phyloP scores from a whole-genome alignment of 768 basidiomycete species.

The Lepiota venenata region DNA sequence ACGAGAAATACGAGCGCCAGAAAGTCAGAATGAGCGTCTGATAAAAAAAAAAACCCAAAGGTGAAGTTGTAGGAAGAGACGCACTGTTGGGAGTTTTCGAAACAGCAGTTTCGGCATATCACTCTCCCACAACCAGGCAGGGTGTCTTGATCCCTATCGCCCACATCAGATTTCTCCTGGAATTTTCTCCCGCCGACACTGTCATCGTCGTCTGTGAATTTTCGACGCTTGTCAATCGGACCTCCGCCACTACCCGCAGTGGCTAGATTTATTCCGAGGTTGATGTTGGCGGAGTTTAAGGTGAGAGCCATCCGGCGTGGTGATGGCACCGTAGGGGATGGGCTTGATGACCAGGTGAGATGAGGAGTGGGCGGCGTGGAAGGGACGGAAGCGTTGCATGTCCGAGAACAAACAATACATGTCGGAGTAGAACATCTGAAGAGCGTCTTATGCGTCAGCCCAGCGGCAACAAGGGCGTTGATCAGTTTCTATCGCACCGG shows the following conservation, averaged over 20 bases:
- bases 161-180: background rate
- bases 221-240: slow-evolving; percentile 22
- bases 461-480: background rate
- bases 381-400: slow-evolving; percentile 32
- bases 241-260: slow-evolving; percentile 1
- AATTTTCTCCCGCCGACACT: background rate
- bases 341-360: slow-evolving; percentile 35
- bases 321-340: slow-evolving; percentile 26
- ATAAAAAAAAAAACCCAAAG: background rate
- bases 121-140: slow-evolving; percentile 37
- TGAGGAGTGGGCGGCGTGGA: slow-evolving; percentile 36
- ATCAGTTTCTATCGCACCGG: background rate
- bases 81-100: slow-evolving; percentile 38
- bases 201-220: slow-evolving; percentile 23
- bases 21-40: background rate
- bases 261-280: slow-evolving; percentile 11
- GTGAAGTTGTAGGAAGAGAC: slow-evolving; percentile 10
- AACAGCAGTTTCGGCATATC: slow-evolving; percentile 43
- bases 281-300: slow-evolving; percentile 26
- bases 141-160: slow-evolving; percentile 19
- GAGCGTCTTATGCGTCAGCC: background rate
- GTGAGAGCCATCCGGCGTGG: slow-evolving; percentile 27
- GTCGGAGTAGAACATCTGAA: slow-evolving; percentile 36
- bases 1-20: background rate
- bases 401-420: slow-evolving; percentile 43